Evolutionary conservation across 805 yeast species (phyloP).

Genomic region (Barnettozyma wickerhamii): DNA sequence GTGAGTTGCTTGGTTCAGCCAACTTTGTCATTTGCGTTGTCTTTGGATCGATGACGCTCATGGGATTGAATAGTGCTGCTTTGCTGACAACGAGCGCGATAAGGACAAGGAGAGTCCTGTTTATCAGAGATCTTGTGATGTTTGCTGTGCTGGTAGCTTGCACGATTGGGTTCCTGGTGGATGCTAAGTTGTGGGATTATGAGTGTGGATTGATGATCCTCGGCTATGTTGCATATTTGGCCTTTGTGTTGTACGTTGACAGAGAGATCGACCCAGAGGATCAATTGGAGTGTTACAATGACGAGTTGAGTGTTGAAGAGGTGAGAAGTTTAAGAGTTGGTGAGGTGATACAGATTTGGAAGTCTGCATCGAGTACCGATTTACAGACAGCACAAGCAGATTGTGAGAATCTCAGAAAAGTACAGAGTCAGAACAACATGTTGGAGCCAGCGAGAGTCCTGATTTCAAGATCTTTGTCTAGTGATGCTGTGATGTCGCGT

Average conservation of each 20-base stretch:
- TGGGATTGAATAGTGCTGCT: constrained; percentile 50
- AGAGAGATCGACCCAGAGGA: not conserved
- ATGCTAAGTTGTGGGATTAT: constrained; percentile 48
- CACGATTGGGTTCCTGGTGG: constrained; percentile 47
- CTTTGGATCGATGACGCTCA: constrained; percentile 70
- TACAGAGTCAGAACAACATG: constrained; percentile 2
- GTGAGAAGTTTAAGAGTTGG: constrained; percentile 1
- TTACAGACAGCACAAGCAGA: too few species aligned
- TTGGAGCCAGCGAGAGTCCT: not conserved
- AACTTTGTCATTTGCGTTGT: constrained; percentile 77
- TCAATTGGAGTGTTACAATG: not conserved
- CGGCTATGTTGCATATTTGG: constrained; percentile 56
- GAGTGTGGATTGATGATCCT: constrained; percentile 56
- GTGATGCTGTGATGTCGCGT: not conserved
- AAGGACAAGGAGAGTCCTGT: constrained; percentile 35
- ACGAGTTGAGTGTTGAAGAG: not conserved
- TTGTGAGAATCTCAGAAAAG: not conserved
- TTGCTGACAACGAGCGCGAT: not conserved
- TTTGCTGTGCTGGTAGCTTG: constrained; percentile 48
- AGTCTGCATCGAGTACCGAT: too few species aligned
- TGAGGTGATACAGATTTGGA: constrained; percentile 4
- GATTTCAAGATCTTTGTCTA: not conserved
- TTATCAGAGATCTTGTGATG: constrained; percentile 57
- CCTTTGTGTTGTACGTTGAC: not conserved
- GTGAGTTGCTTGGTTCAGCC: constrained; percentile 90